Evolutionary conservation across 441 rosid genomes (phyloP), one percentile per base, ranked within the genome.

Genomic region (Erodium moschatum): DNA sequence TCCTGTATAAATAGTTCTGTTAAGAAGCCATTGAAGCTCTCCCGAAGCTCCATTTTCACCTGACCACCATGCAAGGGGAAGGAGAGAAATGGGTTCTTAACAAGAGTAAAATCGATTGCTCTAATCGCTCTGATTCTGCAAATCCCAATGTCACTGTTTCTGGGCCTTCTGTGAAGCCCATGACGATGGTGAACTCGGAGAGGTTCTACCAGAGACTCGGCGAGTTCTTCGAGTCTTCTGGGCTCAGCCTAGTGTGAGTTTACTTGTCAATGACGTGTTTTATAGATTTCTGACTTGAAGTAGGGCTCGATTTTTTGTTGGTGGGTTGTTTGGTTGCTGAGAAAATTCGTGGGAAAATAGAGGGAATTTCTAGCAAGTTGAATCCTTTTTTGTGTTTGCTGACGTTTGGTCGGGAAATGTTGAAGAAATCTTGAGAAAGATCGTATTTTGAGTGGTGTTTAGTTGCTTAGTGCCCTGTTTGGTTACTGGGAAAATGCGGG

Each of bases 201-300:
- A 50, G 58, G 13, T 50, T 50, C 58, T 50, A 50, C 58, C 58
- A 50, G 19, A 50, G 58, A n/a, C 58, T 50, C 58, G 18, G 6
- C 58, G 58, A 50, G 58, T 50, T 50, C 19, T 50, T 50, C 5
- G 58, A 50, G 18, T 50, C 58, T 50, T 50, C 58, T 50, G 58
- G 58, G 18, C 58, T 50, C 58, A 50, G 19, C n/a, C 58, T 50
- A 15, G 58, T 50, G 58, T 50, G 58, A 50, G 58, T 50, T 50
- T 50, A 19, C 18, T 50, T 50, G 19, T 50, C n/a, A 50, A 5
- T 50, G 19, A 15, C n/a, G 58, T 2, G 54, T 48, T 48, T 48
- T 4, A 24, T 24, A 24, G 27, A 24, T 24, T 24, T 24, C 27
- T 24, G 27, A 24, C 27, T 24, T 24, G 27, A 24, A 24, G 27